Conservation (phyloP, 2,329 filamentous ascomycete species). For the Neobulgaria alba region DNA sequence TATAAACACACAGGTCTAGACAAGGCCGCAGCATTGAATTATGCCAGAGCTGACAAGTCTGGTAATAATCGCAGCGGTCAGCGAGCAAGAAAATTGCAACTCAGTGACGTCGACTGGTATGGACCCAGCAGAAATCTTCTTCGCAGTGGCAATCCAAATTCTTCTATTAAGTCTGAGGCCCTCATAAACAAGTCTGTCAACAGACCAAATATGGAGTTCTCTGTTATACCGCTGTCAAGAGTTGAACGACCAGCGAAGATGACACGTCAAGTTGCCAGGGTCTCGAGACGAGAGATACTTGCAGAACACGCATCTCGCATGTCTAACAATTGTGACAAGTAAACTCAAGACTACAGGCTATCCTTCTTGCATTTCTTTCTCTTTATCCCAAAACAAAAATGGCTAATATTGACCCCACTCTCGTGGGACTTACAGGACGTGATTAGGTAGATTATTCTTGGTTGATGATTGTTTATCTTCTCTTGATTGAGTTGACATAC, state of each 20-base stretch:
- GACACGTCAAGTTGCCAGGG: constrained; percentile 10
- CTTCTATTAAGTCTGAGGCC: constrained; percentile 2
- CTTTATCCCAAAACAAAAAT: constrained; percentile 6
- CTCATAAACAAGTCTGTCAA: neutral
- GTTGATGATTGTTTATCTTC: constrained; percentile 10
- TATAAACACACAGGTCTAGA: constrained; percentile 47
- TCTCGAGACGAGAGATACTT: constrained; percentile 20
- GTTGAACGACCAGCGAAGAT: constrained; percentile 6
- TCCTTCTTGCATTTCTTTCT: neutral
- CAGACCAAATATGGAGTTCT: neutral
- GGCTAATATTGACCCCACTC: constrained; percentile 21
- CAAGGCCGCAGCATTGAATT: constrained; percentile 35
- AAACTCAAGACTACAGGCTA: constrained; percentile 4
- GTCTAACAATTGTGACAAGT: constrained; percentile 11
- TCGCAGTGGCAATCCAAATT: constrained; percentile 10
- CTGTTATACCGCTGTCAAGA: neutral
- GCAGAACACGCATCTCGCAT: constrained; percentile 17
- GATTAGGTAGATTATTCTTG: constrained; percentile 18
- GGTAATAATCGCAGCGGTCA: constrained; percentile 52
- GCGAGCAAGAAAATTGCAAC: constrained; percentile 79
- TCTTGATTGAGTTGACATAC: too few relatives aligned
- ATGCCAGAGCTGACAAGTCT: constrained; percentile 29
- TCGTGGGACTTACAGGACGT: constrained; percentile 23
- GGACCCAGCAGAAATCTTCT: constrained; percentile 24
- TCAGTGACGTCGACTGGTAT: constrained; percentile 98